Conservation (phyloP, 2,329 filamentous ascomycete species). For the Macrophomina tecta region DNA sequence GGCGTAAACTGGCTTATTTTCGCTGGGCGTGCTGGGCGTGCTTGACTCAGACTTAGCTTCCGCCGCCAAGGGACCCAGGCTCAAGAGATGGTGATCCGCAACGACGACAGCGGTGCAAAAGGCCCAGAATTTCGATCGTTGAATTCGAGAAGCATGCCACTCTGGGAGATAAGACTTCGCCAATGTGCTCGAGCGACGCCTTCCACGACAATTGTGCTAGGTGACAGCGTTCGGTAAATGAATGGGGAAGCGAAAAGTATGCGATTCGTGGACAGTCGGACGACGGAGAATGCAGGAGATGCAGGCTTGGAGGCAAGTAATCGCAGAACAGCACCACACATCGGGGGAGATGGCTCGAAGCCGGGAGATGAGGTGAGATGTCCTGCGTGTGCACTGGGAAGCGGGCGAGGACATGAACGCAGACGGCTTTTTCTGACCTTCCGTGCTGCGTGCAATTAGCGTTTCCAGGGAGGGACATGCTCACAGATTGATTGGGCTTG, state of each 20-base stretch:
- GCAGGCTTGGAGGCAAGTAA: not conserved
- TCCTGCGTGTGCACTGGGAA: not conserved
- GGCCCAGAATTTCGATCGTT: not conserved
- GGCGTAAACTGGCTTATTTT: slow-evolving; percentile 10
- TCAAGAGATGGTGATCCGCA: slow-evolving; percentile 8
- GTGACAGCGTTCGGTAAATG: not conserved
- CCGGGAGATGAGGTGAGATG: slow-evolving; percentile 6
- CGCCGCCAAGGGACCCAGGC: slow-evolving; percentile 11
- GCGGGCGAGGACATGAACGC: not conserved
- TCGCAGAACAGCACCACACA: not conserved
- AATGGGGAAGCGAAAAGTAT: not conserved
- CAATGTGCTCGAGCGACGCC: not conserved
- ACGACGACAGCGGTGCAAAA: slow-evolving; percentile 6
- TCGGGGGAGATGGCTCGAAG: not conserved
- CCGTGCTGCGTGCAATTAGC: not conserved
- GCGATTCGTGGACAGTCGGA: not conserved
- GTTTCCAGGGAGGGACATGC: not conserved
- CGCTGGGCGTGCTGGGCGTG: slow-evolving; percentile 13
- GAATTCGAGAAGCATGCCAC: slow-evolving; percentile 5
- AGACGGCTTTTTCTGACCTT: not conserved
- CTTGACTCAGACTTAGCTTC: slow-evolving; percentile 19
- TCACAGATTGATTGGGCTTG: not conserved
- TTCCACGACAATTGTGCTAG: not conserved
- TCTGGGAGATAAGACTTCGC: not conserved
- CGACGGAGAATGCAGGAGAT: not conserved